A percentile compares a stretch with the other conserved stretches of the same genome.
phyloP scores from a whole-genome alignment of 2,329 filamentous ascomycete genomes.

The Dactylellina haptotyla region DNA sequence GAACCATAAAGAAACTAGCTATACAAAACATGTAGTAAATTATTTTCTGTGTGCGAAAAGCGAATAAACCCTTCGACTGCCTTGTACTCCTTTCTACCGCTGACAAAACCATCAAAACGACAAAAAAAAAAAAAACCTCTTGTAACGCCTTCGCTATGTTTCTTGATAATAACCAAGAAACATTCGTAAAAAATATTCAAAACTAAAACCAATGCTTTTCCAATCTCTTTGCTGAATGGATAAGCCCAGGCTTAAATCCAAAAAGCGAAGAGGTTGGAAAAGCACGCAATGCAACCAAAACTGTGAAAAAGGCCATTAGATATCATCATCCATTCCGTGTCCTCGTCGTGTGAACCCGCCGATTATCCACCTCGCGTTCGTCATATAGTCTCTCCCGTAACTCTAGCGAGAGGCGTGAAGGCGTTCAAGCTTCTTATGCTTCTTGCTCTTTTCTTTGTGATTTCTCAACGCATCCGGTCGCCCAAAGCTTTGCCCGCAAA shows the following conservation, averaged over 20 bases:
- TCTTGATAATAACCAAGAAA: not conserved
- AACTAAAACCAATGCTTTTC: not conserved
- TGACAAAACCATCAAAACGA: too few relatives aligned
- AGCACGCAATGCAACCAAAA: constrained; percentile 3
- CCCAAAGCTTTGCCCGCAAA: constrained; percentile 49
- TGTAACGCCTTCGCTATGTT: constrained; percentile 22
- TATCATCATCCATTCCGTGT: constrained; percentile 1
- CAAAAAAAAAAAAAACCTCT: constrained; percentile 11
- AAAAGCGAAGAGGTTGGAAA: constrained; percentile 1
- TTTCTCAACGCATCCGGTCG: constrained; percentile 52
- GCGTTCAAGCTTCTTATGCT: constrained; percentile 50
- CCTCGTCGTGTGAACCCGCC: not conserved
- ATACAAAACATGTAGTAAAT: constrained; percentile 4
- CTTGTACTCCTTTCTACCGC: constrained; percentile 35
- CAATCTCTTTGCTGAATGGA: not conserved
- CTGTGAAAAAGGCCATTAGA: constrained; percentile 4
- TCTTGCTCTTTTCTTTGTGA: constrained; percentile 52
- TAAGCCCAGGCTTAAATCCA: not conserved
- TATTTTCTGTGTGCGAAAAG: constrained; percentile 1
- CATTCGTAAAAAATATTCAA: not conserved
- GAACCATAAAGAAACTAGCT: constrained; percentile 8
- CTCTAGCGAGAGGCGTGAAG: constrained; percentile 34
- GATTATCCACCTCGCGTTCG: not conserved
- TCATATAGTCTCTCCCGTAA: not conserved
- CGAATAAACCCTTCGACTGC: constrained; percentile 1